A percentile compares a stretch with the other conserved stretches of the same genome.
Conservation (phyloP, 108 stramenopile genomes). For the Conticribra guillardii region DNA sequence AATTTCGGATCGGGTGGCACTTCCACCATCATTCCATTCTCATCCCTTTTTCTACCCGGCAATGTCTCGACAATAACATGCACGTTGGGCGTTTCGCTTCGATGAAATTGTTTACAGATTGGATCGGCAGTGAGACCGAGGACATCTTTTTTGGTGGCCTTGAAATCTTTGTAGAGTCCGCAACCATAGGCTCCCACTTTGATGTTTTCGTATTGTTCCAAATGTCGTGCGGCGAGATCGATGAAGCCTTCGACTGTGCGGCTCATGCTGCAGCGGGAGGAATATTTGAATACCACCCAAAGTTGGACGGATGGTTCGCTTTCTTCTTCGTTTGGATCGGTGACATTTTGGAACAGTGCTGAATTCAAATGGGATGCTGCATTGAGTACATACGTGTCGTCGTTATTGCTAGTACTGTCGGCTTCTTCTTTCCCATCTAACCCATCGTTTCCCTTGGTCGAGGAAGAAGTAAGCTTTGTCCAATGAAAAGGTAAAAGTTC, state of each 20-base stretch:
- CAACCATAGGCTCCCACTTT: conserved; percentile 52
- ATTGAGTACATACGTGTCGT: conserved; percentile 41
- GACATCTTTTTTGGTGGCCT: conserved; percentile 12
- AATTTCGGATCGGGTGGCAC: conserved; percentile 27
- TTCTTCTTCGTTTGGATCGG: conserved; percentile 20
- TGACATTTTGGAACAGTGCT: conserved; percentile 19
- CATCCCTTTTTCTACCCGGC: conserved; percentile 26
- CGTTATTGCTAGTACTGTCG: neutral
- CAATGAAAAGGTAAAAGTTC: conserved; percentile 50
- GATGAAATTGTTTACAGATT: conserved; percentile 42
- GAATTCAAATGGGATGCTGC: conserved; percentile 49
- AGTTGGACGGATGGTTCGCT: conserved; percentile 35
- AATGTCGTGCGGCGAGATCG: conserved; percentile 49
- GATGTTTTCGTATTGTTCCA: conserved; percentile 36
- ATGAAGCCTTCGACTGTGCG: conserved; percentile 37
- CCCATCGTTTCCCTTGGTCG: neutral
- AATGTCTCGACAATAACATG: conserved; percentile 52
- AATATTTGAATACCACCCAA: conserved; percentile 48
- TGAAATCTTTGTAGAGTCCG: conserved; percentile 37
- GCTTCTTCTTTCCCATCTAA: neutral
- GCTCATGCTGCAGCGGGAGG: conserved; percentile 46
- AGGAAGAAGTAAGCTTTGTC: conserved; percentile 36
- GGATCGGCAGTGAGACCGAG: conserved; percentile 38
- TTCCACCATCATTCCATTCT: conserved; percentile 27
- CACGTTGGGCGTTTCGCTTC: conserved; percentile 51